Evolutionary conservation across 208 protist genomes (phyloP), one percentile per base, ranked within the genome.

Genomic region (Crithidia expoeki): DNA sequence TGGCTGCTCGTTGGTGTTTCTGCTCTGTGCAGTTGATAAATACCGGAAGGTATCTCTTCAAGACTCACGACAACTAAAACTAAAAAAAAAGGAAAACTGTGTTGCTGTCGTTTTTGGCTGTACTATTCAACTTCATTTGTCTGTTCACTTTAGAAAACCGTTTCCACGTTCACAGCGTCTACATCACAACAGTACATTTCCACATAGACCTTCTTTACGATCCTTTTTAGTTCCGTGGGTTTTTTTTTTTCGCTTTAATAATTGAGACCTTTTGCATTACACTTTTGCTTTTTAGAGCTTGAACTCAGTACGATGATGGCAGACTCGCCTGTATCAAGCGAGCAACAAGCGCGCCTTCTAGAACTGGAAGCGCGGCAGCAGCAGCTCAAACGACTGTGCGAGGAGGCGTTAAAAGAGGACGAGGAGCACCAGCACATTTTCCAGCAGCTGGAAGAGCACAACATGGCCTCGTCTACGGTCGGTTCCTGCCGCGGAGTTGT

Each of bases 321-420:
- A 0, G 47, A 57, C 17, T 62, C 50, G 40, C 30, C 23, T 2
- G 60, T 52, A 10, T 58, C 68, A 23, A 66, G 27, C 3, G 73
- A 76, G 36, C 78, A 75, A 27, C 79, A 69, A 10, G 68, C 72
- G 7, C 83, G 86, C n/a, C 57, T 95, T 28, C 52, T 79, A 36
- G 76, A 88, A 57, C 60, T 95, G 52, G 83, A 89, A 55, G 70
- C 77, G 44, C 74, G 79, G 16, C 89, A 94, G 66, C 52, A 66
- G 36, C 71, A 67, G 19, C 78, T 94, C 6, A 78, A 90, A 61
- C 68, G 56, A 14, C 72, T 94, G 9, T 94, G 86, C 68, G 89
- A 88, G 56, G 85, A 75, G 38, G 84, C 85, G 3, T 56, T 93
- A 25, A 64, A 67, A 28, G 74, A 84, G 47, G 81, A 85, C n/a